Evolutionary conservation across 495 filamentous ascomycete genomes (phyloP).

Genomic region (Viridothelium virens): DNA sequence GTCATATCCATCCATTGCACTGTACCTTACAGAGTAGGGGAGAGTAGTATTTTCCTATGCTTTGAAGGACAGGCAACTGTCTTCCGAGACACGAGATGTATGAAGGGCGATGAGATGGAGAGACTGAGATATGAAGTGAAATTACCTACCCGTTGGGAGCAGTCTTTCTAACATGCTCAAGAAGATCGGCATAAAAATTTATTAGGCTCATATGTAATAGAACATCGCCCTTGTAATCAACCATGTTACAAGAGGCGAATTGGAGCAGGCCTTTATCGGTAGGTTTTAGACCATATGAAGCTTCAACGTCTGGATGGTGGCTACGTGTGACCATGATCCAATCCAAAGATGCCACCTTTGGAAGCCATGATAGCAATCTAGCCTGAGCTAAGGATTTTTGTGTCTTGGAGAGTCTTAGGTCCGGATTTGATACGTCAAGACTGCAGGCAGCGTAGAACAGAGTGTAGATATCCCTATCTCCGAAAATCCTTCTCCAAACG

Average conservation of each 20-base stretch:
- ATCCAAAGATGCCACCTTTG: conserved; percentile 56
- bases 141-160: conserved; percentile 6
- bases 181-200: conserved; percentile 52
- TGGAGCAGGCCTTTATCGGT: conserved; percentile 55
- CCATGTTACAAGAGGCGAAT: conserved; percentile 67
- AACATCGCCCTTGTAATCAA: conserved; percentile 58
- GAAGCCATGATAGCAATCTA: conserved; percentile 61
- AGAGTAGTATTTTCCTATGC: no score
- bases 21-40: neutral
- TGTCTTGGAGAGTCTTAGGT: conserved; percentile 42
- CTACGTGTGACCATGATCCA: conserved; percentile 53
- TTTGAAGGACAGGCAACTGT: no score
- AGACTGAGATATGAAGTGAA: no score
- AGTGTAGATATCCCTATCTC: conserved; percentile 57
- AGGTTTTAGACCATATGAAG: conserved; percentile 40
- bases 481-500: conserved; percentile 66
- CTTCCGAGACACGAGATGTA: no score
- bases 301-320: conserved; percentile 53
- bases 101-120: no score
- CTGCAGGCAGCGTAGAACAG: conserved; percentile 57
- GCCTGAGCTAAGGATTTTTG: conserved; percentile 74
- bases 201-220: conserved; percentile 74
- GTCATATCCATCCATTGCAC: neutral
- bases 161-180: conserved; percentile 21
- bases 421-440: conserved; percentile 34